Evolutionary conservation across 495 filamentous ascomycete species (phyloP), one percentile per base, ranked within the genome.

Genomic region (Articulospora tetracladia): DNA sequence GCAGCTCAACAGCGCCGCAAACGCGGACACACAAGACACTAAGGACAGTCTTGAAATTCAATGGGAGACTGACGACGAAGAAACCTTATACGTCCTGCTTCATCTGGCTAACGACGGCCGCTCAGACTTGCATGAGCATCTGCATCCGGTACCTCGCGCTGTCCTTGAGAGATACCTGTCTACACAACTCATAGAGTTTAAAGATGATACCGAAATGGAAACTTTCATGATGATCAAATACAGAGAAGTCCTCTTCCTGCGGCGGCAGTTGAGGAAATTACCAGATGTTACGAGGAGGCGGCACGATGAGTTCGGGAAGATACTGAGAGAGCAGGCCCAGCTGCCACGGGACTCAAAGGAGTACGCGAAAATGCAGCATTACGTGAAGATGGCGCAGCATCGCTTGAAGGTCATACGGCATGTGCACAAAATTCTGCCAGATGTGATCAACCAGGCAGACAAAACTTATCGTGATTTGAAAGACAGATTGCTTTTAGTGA

Each of bases 111-210:
- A 47, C 41, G 24, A 26, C 24, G 24, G 48, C 8, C 36, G 17
- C 12, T 28, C 55, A 13, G 36, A 57, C 26, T 26, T 57, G 3
- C 55, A 36, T 46, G 36, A 49, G 36, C 55, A 57, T 47, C 36
- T 57, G 19, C 22, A 22, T 3, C 36, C 55, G 48, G 22, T 23
- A 28, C 4, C 24, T 1, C 34, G 55, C 15, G 24, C 17, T 20
- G 22, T 47, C 2, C 36, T 49, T 22, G 55, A 57, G 23, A 47
- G 46, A 2, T 57, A 47, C 27, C 55, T 47, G 34, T 23, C 23
- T 17, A 47, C n/a, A 8, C 55, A 49, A 47, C 12, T 22, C 44
- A 13, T 57, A 1, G 13, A 57, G 22, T 57, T 46, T 17, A 22
- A 48, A 47, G 24, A 19, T 57, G 55, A 49, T 1, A 39, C 47